A percentile compares a stretch with the other conserved stretches of the same genome.
phyloP scores from a whole-genome alignment of 164 flowering plant species.

The Echeveria elegans region DNA sequence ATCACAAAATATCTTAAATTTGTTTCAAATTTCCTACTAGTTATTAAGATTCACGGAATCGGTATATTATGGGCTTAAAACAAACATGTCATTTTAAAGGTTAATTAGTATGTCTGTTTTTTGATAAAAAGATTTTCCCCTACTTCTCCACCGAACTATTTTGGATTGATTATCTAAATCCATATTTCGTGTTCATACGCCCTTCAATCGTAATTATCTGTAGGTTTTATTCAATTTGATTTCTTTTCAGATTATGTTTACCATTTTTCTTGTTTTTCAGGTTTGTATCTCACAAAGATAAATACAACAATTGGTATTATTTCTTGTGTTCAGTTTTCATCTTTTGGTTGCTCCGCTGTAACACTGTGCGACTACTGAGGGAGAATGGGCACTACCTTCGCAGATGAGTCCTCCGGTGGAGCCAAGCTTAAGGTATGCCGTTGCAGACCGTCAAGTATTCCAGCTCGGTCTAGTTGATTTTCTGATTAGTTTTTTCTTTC shows the following conservation, averaged over 20 bases:
- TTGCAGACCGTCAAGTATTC: neutral
- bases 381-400: neutral
- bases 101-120: too few relatives aligned
- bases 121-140: neutral
- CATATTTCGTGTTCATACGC: neutral
- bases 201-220: neutral
- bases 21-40: too few relatives aligned
- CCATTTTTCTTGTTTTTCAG: neutral
- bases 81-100: too few relatives aligned
- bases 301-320: neutral
- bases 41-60: neutral
- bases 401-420: slow-evolving; percentile 1
- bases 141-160: neutral
- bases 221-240: neutral
- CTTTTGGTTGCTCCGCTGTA: neutral
- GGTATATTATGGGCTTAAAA: neutral
- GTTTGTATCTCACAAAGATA: neutral
- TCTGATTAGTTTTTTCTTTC: neutral
- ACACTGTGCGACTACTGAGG: neutral
- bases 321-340: neutral
- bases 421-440: neutral
- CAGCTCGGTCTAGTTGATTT: neutral
- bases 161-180: neutral
- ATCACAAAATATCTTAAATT: too few relatives aligned
- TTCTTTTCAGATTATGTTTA: neutral